phyloP scores from a whole-genome alignment of 2,329 filamentous ascomycete species.

The Penicillium fuscoglaucum region DNA sequence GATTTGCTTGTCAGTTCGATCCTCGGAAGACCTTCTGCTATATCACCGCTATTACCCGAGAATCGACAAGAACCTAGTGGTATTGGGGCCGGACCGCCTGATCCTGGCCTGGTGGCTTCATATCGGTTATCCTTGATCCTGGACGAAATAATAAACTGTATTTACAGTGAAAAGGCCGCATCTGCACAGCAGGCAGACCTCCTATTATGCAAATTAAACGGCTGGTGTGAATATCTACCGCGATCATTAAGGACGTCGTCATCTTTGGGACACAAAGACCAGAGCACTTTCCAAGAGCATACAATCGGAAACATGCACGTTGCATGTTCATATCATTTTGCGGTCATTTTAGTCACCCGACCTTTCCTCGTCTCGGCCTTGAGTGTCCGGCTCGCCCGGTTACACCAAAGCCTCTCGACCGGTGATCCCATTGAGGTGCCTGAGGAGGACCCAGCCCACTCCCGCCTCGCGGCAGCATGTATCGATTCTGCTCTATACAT shows the following conservation, averaged over 20 bases:
- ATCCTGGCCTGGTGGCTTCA: constrained; percentile 42
- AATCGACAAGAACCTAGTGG: constrained; percentile 19
- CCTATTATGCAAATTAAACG: constrained; percentile 46
- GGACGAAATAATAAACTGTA: constrained; percentile 45
- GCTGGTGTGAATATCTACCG: constrained; percentile 51
- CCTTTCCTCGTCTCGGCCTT: constrained; percentile 56
- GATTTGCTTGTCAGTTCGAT: constrained; percentile 53
- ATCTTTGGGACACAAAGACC: constrained; percentile 20
- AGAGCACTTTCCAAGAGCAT: constrained; percentile 30
- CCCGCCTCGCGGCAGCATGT: constrained; percentile 53
- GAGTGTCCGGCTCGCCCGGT: constrained; percentile 39
- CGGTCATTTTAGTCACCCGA: constrained; percentile 58
- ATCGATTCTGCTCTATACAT: constrained; percentile 58
- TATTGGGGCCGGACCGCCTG: constrained; percentile 8
- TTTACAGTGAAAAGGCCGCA: constrained; percentile 45
- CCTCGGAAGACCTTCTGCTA: constrained; percentile 47
- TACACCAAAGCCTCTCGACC: constrained; percentile 28
- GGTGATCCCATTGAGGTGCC: constrained; percentile 12
- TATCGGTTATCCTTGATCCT: constrained; percentile 48
- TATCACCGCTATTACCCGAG: constrained; percentile 30
- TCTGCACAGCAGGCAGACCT: constrained; percentile 40
- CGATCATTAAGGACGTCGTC: constrained; percentile 28
- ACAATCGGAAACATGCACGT: constrained; percentile 56
- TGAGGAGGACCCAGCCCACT: constrained; percentile 32
- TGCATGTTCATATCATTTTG: constrained; percentile 60